These are phyloP conservation scores for Pichia sp. DNA, from an alignment of 1,139 yeast genomes.

Conservation along the genomic window DNA sequence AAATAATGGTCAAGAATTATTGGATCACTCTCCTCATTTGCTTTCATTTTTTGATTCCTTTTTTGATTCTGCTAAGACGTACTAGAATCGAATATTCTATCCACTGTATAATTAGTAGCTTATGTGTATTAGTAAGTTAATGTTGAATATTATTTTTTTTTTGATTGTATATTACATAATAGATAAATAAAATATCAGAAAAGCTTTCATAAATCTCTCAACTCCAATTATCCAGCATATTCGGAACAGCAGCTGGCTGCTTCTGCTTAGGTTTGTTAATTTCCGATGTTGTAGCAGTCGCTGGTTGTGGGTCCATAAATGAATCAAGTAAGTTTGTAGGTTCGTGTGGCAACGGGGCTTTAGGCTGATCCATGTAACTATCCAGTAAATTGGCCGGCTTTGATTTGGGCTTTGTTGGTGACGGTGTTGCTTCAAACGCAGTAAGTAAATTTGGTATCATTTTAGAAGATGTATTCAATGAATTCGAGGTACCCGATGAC, in stretches of 20 bases:
- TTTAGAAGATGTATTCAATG: not conserved
- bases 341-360: not conserved
- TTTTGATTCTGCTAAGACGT: conserved; percentile 16
- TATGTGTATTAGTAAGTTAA: not conserved
- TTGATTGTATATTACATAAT: not conserved
- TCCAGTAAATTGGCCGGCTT: not conserved
- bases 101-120: not conserved
- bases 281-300: not conserved
- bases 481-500: not conserved
- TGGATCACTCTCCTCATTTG: conserved; percentile 15
- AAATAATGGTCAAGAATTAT: conserved; percentile 16
- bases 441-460: conserved; percentile 2
- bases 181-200: not conserved
- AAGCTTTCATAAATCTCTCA: not conserved
- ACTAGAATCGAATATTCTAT: not conserved
- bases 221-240: conserved; percentile 13
- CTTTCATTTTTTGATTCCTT: conserved; percentile 21
- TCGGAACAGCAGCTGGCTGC: not conserved
- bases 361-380: not conserved
- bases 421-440: not conserved
- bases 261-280: not conserved
- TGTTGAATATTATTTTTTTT: not conserved
- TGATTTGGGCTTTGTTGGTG: not conserved
- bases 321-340: not conserved
- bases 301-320: not conserved